Evolutionary conservation across 2,329 filamentous ascomycete species (phyloP), one percentile per base, ranked within the genome.

Genomic region (Cordyceps militaris): DNA sequence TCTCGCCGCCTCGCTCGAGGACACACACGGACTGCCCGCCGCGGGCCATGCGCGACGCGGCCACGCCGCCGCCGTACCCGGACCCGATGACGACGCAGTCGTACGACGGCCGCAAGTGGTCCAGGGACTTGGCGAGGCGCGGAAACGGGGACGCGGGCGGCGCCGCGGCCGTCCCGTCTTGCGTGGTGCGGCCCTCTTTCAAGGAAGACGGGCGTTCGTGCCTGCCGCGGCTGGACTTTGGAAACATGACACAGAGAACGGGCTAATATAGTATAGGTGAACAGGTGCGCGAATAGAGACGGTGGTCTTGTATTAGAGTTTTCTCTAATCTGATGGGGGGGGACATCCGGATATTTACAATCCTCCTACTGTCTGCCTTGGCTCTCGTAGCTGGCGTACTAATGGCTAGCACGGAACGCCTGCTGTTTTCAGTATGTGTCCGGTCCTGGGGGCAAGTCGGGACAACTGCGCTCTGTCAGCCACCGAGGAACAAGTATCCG

Each of bases 61-160:
- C 85, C 21, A 88, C 80, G 24, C 79, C 81, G 40, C 83, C 85
- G 24, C 86, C 86, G 67, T 88, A 89, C 1, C 86, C 86, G 10
- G 84, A 87, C 1, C 86, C 85, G 58, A 88, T 81, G 30, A 88
- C 82, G 11, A 89, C 78, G 40, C 80, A 80, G 69, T 88, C 85
- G 63, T 89, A 88, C 0, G 67, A 69, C 8, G 34, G 24, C n/a
- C 21, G n/a, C 16, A 53, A 11, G 5, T 42, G n/a, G 16, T 28
- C 16, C 24, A 51, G n/a, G 3, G 48, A n/a, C n/a, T 51, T 51
- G 36, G 48, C 38, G 6, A 51, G 16, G 4, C 48, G 48, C 1
- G 48, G 48, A 38, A 21, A 40, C 16, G 48, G 34, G 6, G 28
- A 7, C 10, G 13, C 3, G 13, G 28, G 19, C 6, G 11, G 24